A percentile compares a stretch with the other conserved stretches of the same genome.
Evolutionary conservation across 371 early-diverging fungal species (phyloP).

Genomic region (Actinomortierella ambigua): DNA sequence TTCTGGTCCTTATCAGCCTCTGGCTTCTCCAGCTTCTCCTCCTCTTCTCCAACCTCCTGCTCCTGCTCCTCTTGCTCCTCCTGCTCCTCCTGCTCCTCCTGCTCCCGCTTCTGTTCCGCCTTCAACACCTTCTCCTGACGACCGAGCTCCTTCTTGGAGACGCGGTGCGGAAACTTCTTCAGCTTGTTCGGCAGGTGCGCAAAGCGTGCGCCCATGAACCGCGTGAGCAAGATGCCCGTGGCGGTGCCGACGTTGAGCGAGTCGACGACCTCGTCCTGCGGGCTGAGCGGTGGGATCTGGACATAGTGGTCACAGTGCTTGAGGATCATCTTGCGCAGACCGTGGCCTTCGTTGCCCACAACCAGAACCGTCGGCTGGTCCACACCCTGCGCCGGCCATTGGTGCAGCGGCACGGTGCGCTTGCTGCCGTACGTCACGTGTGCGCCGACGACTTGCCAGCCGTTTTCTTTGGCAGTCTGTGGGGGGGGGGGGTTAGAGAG

Average conservation of each 20-base stretch:
- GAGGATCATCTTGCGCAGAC: conserved; percentile 50
- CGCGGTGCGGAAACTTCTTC: too few species aligned
- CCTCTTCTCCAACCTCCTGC: too few species aligned
- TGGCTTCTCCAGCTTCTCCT: too few species aligned
- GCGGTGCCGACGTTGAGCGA: conserved; percentile 71
- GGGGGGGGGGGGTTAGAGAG: background rate
- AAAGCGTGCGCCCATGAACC: conserved; percentile 41
- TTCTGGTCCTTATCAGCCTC: too few species aligned
- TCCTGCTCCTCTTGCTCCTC: too few species aligned
- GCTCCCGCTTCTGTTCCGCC: too few species aligned
- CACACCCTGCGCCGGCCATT: conserved; percentile 31
- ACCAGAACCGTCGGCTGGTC: conserved; percentile 54
- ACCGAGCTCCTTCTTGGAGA: too few species aligned
- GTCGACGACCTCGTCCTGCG: conserved; percentile 47
- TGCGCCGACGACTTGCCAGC: conserved; percentile 64
- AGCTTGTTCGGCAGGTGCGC: conserved; percentile 26
- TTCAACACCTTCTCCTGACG: too few species aligned
- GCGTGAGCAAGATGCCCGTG: conserved; percentile 55
- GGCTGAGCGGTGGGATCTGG: conserved; percentile 36
- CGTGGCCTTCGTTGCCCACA: conserved; percentile 64
- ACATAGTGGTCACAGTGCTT: conserved; percentile 52
- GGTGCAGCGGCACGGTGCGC: conserved; percentile 21
- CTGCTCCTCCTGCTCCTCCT: too few species aligned
- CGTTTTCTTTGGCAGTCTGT: conserved; percentile 41
- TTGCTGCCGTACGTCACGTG: conserved; percentile 37